Evolutionary conservation across 2,329 filamentous ascomycete species (phyloP).

Genomic region (Ophiostoma novo-ulmi): DNA sequence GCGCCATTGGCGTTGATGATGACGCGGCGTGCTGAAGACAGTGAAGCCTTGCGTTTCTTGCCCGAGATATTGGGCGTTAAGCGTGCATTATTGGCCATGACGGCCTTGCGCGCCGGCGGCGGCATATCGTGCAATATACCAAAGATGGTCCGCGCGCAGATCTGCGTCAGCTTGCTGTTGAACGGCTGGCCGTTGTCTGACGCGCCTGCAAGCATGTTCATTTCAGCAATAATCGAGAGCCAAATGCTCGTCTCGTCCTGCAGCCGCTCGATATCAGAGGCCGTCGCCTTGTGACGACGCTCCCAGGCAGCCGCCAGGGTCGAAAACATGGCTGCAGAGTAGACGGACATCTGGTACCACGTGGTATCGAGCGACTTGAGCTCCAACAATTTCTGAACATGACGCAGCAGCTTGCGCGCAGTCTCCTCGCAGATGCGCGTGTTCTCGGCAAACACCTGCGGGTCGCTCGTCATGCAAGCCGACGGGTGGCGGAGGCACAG

Average conservation of each 20-base stretch:
- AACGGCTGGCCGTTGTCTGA: slow-evolving; percentile 36
- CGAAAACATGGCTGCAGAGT: slow-evolving; percentile 68
- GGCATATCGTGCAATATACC: slow-evolving; percentile 50
- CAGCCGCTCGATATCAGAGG: slow-evolving; percentile 55
- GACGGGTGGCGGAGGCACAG: slow-evolving; percentile 59
- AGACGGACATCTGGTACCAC: slow-evolving; percentile 69
- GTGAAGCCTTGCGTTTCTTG: background rate
- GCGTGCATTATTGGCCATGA: slow-evolving; percentile 17
- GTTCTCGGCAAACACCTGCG: slow-evolving; percentile 54
- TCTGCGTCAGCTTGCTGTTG: slow-evolving; percentile 42
- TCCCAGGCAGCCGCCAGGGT: slow-evolving; percentile 66
- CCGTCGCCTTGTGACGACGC: slow-evolving; percentile 55
- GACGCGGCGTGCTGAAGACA: background rate
- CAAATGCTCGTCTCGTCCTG: slow-evolving; percentile 64
- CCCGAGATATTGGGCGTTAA: background rate
- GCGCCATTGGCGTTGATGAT: background rate
- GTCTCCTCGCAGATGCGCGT: slow-evolving; percentile 62
- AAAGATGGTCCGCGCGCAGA: slow-evolving; percentile 48
- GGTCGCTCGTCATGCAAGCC: slow-evolving; percentile 51
- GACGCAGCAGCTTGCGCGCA: slow-evolving; percentile 58
- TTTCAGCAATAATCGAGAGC: slow-evolving; percentile 62
- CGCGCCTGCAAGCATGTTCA: slow-evolving; percentile 38
- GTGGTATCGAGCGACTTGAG: slow-evolving; percentile 69
- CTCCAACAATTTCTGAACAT: slow-evolving; percentile 54
- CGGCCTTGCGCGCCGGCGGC: slow-evolving; percentile 27